Conservation (phyloP, 352 stramenopile genomes). For the Saprolegnia parasitica region DNA sequence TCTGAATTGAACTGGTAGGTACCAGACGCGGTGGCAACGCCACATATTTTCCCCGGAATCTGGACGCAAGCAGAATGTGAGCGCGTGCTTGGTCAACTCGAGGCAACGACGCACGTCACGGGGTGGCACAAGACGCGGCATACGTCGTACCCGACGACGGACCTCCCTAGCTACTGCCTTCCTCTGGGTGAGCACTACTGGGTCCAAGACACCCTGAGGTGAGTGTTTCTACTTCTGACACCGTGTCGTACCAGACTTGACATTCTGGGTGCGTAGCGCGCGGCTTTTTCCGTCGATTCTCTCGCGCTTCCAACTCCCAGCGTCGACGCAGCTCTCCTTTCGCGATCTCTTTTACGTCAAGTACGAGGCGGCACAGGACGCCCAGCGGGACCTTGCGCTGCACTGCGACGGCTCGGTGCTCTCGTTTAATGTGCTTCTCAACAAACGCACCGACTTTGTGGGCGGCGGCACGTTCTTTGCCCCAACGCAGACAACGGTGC, state of each 20-base stretch:
- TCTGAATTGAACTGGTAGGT: constrained; percentile 31
- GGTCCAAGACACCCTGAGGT: constrained; percentile 48
- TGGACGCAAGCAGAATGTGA: constrained; percentile 51
- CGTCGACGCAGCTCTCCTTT: constrained; percentile 54
- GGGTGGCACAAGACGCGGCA: constrained; percentile 80
- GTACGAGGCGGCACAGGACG: constrained; percentile 46
- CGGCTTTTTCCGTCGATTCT: constrained; percentile 61
- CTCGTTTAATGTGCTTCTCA: constrained; percentile 93
- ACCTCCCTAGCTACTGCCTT: constrained; percentile 74
- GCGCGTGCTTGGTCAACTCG: constrained; percentile 41
- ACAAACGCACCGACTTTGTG: constrained; percentile 70
- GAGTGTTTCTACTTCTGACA: not conserved
- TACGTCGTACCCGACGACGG: constrained; percentile 75
- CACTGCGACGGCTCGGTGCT: constrained; percentile 92
- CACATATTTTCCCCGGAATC: constrained; percentile 43
- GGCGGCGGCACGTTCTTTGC: constrained; percentile 93
- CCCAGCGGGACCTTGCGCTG: constrained; percentile 72
- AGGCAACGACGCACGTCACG: constrained; percentile 35
- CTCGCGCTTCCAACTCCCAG: constrained; percentile 40
- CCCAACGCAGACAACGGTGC: constrained; percentile 43
- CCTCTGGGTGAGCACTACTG: constrained; percentile 49
- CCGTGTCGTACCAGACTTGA: not conserved
- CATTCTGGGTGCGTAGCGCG: not conserved
- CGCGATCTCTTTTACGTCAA: constrained; percentile 87
- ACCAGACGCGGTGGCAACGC: constrained; percentile 38